phyloP scores from a whole-genome alignment of 345 rosid species.

The Hibiscus tridactylites region DNA sequence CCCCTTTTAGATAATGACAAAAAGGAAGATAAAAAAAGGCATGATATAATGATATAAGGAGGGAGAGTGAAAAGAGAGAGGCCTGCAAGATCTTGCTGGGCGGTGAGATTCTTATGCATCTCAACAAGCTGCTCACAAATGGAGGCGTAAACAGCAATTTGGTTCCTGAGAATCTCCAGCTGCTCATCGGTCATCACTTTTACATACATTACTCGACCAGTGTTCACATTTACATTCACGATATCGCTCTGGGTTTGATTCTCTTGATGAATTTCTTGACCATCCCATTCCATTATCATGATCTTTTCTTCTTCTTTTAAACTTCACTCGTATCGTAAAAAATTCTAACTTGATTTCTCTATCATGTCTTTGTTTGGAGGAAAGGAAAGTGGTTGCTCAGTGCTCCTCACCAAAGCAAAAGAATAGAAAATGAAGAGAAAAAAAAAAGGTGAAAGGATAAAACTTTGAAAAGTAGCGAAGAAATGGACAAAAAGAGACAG shows the following conservation, averaged over 20 bases:
- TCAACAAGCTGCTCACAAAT: slow-evolving; percentile 94
- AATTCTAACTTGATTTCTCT: slow-evolving; percentile 18
- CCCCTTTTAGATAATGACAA: background rate
- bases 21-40: background rate
- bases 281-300: slow-evolving; percentile 48
- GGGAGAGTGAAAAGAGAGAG: slow-evolving; percentile 4
- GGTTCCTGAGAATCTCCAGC: slow-evolving; percentile 79
- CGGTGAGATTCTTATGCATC: slow-evolving; percentile 85
- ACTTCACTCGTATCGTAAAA: background rate
- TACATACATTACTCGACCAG: slow-evolving; percentile 50
- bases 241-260: slow-evolving; percentile 24
- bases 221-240: slow-evolving; percentile 20
- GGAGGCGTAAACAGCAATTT: slow-evolving; percentile 87
- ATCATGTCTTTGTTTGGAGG: slow-evolving; percentile 31
- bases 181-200: slow-evolving; percentile 99
- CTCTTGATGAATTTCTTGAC: slow-evolving; percentile 22
- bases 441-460: background rate
- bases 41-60: background rate
- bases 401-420: background rate
- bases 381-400: slow-evolving; percentile 9
- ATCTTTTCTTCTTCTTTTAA: background rate
- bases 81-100: slow-evolving; percentile 94
- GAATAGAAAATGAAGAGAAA: background rate
- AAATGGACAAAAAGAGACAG: background rate
- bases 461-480: background rate